Evolutionary conservation across 345 rosid genomes (phyloP), one percentile per base, ranked within the genome.

Genomic region (Dipteronia sinensis): DNA sequence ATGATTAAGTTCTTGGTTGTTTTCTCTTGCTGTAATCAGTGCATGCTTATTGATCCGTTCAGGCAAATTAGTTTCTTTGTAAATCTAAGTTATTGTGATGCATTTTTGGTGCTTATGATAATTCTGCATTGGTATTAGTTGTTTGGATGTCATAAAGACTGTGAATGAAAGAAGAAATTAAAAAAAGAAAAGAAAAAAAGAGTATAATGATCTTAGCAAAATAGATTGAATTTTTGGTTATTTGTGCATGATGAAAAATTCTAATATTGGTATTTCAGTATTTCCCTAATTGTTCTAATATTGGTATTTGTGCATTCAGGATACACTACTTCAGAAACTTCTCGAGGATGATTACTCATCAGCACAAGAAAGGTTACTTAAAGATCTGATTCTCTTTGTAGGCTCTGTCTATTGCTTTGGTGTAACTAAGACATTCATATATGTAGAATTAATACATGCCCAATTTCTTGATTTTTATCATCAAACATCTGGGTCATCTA

Each of bases 321-420:
- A 95, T 82, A 95, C 92, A 22, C 87, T 95, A 86, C 93, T 95
- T 40, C 93, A 90, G 73, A 90, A 91, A 82, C 97, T 93, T 81
- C 79, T 91, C 62, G 83, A 79, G 79, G 95, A 88, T 66, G 83
- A 85, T 77, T 89, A 69, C 89, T 82, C 92, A 74, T 81, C 93
- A 47, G 75, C 83, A 31, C 91, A 87, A 27, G 99, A 95, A 90
- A 92, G 95, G 99, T 92, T 40, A 72, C 89, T 83, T 20, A 11
- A 74, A 65, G 47, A 64, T 17, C 10, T 29, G 3, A 49, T 69
- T 7, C 46, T 77, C 53, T 47, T 56, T 72, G 38, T 53, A 1
- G 44, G 62, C 44, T 25, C 31, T 65, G 29, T 59, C 23, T 5
- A 1, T 2, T 72, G 22, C 34, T 73, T 65, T 11, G 16, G 13